Evolutionary conservation across 371 early-diverging fungal genomes (phyloP).

Genomic region (Ordospora pajunii): DNA sequence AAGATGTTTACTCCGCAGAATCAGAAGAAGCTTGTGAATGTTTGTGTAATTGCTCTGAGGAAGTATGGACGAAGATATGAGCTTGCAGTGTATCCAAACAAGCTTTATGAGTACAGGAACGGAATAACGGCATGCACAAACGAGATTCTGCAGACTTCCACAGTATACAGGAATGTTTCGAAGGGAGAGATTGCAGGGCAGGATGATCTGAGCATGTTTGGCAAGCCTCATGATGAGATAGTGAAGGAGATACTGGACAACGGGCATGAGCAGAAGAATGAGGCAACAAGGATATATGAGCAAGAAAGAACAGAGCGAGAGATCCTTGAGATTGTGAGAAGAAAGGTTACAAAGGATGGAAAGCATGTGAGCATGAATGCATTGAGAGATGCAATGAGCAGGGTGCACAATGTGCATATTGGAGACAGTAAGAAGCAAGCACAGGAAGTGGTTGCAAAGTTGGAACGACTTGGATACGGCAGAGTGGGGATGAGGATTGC

Average conservation of each 20-base stretch:
- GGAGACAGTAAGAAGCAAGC: slow-evolving; percentile 48
- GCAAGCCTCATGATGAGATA: slow-evolving; percentile 20
- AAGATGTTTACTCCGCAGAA: slow-evolving; percentile 55
- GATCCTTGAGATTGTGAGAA: slow-evolving; percentile 42
- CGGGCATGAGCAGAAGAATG: slow-evolving; percentile 54
- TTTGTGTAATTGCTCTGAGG: slow-evolving; percentile 48
- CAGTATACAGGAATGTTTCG: slow-evolving; percentile 52
- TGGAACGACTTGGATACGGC: slow-evolving; percentile 45
- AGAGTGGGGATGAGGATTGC: slow-evolving; percentile 32
- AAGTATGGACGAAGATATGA: slow-evolving; percentile 49
- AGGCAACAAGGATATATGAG: slow-evolving; percentile 48
- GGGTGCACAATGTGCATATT: slow-evolving; percentile 18
- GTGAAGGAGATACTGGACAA: slow-evolving; percentile 44
- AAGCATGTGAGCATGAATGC: slow-evolving; percentile 8
- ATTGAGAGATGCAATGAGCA: slow-evolving; percentile 31
- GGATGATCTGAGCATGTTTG: slow-evolving; percentile 24
- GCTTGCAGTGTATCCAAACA: slow-evolving; percentile 58
- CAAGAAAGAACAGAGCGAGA: slow-evolving; percentile 37
- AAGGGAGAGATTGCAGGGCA: slow-evolving; percentile 48
- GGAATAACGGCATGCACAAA: slow-evolving; percentile 18
- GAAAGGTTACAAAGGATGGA: slow-evolving; percentile 27
- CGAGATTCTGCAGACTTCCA: slow-evolving; percentile 42
- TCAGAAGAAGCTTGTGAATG: slow-evolving; percentile 54
- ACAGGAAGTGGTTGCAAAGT: slow-evolving; percentile 46
- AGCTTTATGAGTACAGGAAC: slow-evolving; percentile 57